phyloP scores from a whole-genome alignment of 805 yeast genomes.

The Schizosaccharomyces octosporus region DNA sequence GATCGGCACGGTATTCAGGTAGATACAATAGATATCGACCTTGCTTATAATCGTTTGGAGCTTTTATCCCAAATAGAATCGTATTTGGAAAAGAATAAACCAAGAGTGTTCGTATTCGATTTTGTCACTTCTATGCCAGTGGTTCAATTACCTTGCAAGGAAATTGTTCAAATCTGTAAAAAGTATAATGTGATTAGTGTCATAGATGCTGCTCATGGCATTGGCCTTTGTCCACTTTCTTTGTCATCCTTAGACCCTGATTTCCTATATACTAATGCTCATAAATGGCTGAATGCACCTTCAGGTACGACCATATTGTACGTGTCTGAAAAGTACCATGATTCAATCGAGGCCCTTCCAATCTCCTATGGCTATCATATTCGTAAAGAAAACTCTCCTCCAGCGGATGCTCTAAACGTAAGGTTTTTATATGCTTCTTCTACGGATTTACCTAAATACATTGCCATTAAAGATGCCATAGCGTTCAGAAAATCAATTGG shows the following conservation, averaged over 20 bases:
- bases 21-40: background rate
- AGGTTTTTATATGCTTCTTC: background rate
- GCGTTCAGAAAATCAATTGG: slow-evolving; percentile 31
- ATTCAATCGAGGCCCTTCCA: slow-evolving; percentile 1
- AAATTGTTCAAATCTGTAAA: slow-evolving; percentile 22
- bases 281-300: slow-evolving; percentile 30
- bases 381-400: background rate
- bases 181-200: slow-evolving; percentile 26
- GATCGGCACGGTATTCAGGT: background rate
- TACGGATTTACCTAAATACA: slow-evolving; percentile 19
- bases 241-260: slow-evolving; percentile 23
- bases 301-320: slow-evolving; percentile 1
- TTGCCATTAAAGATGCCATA: slow-evolving; percentile 24
- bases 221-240: slow-evolving; percentile 20
- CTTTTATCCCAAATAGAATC: background rate
- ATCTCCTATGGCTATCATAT: slow-evolving; percentile 1
- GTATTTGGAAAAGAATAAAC: background rate
- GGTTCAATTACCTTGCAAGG: slow-evolving; percentile 29
- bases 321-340: slow-evolving; percentile 2
- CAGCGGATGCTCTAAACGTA: background rate
- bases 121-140: slow-evolving; percentile 46
- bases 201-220: slow-evolving; percentile 51
- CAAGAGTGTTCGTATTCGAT: slow-evolving; percentile 13
- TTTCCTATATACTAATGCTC: slow-evolving; percentile 36
- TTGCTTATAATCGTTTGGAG: background rate